phyloP scores from a whole-genome alignment of 2,329 filamentous ascomycete genomes.

The Amylocarpus encephaloides region DNA sequence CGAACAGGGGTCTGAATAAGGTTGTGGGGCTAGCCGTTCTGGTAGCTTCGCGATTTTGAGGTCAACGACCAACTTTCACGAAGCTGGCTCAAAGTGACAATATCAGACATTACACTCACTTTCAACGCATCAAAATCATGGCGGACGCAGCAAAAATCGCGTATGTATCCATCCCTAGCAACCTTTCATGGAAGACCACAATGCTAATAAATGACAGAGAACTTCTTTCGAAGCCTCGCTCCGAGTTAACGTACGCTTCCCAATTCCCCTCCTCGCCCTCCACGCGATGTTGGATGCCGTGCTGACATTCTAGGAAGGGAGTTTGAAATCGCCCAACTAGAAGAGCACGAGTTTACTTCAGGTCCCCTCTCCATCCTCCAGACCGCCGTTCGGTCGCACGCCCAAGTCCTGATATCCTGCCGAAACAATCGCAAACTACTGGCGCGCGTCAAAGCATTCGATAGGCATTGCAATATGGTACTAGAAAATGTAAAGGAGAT shows the following conservation, averaged over 20 bases:
- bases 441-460: conserved; percentile 95
- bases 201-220: conserved; percentile 51
- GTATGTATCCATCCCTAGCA: conserved; percentile 36
- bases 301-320: conserved; percentile 50
- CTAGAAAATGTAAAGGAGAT: conserved; percentile 97
- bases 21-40: conserved; percentile 21
- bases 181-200: neutral
- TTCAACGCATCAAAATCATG: conserved; percentile 36
- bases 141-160: conserved; percentile 66
- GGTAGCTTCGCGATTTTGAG: conserved; percentile 17
- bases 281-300: neutral
- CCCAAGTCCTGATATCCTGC: conserved; percentile 93
- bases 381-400: conserved; percentile 89
- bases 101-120: conserved; percentile 16
- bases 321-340: conserved; percentile 78
- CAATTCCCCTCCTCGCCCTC: conserved; percentile 14
- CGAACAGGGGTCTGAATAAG: conserved; percentile 6
- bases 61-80: conserved; percentile 16
- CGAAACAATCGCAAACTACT: conserved; percentile 98
- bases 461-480: conserved; percentile 99
- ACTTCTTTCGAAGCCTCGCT: conserved; percentile 80
- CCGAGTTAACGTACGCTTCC: conserved; percentile 75
- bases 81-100: conserved; percentile 6
- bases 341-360: conserved; percentile 73
- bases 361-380: conserved; percentile 90